Conservation (phyloP, 2,329 filamentous ascomycete genomes). For the Neonectria ditissima region DNA sequence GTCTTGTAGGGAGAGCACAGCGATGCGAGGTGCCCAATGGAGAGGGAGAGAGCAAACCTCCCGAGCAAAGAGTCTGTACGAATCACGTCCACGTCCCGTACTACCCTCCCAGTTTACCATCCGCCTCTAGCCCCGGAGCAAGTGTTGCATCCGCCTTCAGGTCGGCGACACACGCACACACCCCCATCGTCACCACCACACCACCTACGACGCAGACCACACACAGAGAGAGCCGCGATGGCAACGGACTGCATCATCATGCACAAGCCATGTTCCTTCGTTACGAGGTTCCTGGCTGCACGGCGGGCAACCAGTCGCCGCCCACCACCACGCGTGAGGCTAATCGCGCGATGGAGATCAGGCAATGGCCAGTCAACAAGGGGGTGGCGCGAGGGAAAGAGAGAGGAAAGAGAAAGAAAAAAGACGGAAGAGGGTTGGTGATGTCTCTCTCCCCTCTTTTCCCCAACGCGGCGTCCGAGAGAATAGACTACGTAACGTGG, state of each 20-base stretch:
- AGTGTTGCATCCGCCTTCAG: slow-evolving; percentile 2
- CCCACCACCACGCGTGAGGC: slow-evolving; percentile 8
- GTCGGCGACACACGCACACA: not conserved
- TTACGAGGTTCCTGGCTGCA: slow-evolving; percentile 9
- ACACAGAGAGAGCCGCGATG: slow-evolving; percentile 3
- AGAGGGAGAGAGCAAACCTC: not conserved
- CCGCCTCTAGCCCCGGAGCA: slow-evolving; percentile 20
- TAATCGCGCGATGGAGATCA: slow-evolving; percentile 8
- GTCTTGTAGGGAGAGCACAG: not conserved
- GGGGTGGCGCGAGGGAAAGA: too few relatives aligned
- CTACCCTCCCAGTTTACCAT: too few relatives aligned
- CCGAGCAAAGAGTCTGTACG: not conserved
- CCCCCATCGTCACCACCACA: slow-evolving; percentile 14
- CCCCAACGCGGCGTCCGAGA: not conserved
- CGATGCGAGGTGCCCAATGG: not conserved
- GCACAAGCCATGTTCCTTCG: slow-evolving; percentile 11
- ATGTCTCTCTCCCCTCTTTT: not conserved
- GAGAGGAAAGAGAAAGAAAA: not conserved
- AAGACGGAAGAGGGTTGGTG: not conserved
- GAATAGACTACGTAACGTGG: not conserved
- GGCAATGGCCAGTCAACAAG: slow-evolving; percentile 1
- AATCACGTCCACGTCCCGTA: not conserved
- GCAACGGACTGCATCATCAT: slow-evolving; percentile 16
- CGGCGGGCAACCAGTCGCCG: slow-evolving; percentile 3
- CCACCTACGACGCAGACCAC: not conserved